phyloP scores from a whole-genome alignment of 148 eudicot species.

The Polygonum aviculare region DNA sequence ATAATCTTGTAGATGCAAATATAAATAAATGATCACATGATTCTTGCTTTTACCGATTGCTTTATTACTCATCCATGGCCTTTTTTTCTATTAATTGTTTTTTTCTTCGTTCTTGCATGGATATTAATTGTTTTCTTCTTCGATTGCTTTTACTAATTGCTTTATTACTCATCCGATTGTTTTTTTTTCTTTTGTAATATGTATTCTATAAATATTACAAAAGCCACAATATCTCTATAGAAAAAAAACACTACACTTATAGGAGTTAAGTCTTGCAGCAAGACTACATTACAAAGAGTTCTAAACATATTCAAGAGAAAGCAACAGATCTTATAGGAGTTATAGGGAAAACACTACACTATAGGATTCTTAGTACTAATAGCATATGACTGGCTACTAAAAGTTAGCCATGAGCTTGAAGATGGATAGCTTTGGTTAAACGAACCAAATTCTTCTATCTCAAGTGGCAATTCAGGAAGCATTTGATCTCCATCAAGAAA shows the following conservation, averaged over 20 bases:
- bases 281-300: neutral
- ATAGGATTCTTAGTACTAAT: neutral
- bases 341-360: neutral
- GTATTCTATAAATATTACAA: neutral
- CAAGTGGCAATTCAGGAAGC: slow-evolving; percentile 20
- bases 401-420: neutral
- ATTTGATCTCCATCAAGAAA: slow-evolving; percentile 23
- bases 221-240: neutral
- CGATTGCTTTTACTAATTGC: too few relatives aligned
- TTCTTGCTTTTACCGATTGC: too few relatives aligned
- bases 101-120: too few relatives aligned
- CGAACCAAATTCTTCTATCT: slow-evolving; percentile 2
- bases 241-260: too few relatives aligned
- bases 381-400: neutral
- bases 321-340: neutral
- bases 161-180: too few relatives aligned
- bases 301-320: too few relatives aligned
- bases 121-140: too few relatives aligned
- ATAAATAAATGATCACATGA: too few relatives aligned
- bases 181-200: too few relatives aligned
- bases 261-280: neutral
- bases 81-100: too few relatives aligned
- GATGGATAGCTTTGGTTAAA: neutral
- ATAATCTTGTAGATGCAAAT: too few relatives aligned
- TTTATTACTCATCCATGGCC: too few relatives aligned